Evolutionary conservation across 306 rosid genomes (phyloP), one percentile per base, ranked within the genome.

Genomic region (Acacia acuminata): DNA sequence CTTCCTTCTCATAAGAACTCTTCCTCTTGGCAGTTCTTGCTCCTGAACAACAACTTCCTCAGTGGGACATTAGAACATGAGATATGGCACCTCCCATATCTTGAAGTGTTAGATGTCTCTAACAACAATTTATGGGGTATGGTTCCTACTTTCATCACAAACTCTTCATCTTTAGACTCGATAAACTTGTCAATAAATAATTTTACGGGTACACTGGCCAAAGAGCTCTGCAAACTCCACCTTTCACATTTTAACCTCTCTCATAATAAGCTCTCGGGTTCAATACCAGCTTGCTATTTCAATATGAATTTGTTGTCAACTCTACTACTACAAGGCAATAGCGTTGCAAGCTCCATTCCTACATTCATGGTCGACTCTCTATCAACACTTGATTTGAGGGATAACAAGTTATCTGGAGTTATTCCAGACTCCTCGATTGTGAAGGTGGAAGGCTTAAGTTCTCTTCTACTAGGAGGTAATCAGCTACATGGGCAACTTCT

Each of bases 111-210:
- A 15, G 56, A 50, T 50, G 16, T 50, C 56, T 50, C 56, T 15
- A 50, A 50, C 56, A 50, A 50, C 56, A 16, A 0, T 14, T 50
- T 50, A 7, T 16, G 56, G 56, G 56, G 56, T 50, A 50, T 50
- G 56, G 56, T 50, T 16, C 56, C 56, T 50, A 50, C 56, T 50
- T 50, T 50, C 20, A 1, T 50, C 8, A 1, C 20, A 1, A 50
- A 50, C n/a, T 50, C 56, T 2, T 14, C 56, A 50, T 5, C 0
- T 50, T 50, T 50, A 1, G 0, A 1, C 0, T 0, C 0, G 5
- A 16, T 51, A 51, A 4, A 51, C n/a, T 17, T 51, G n/a, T 51
- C 58, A 51, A 51, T 10, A 15, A 51, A 51, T 15, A 51, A 51
- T 51, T 51, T 51, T 7, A 5, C 8, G 5, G n/a, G 58, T 51